These are phyloP conservation scores for Fusarium sororula DNA, from an alignment of 2,329 filamentous ascomycete genomes.

Conservation along the genomic window DNA sequence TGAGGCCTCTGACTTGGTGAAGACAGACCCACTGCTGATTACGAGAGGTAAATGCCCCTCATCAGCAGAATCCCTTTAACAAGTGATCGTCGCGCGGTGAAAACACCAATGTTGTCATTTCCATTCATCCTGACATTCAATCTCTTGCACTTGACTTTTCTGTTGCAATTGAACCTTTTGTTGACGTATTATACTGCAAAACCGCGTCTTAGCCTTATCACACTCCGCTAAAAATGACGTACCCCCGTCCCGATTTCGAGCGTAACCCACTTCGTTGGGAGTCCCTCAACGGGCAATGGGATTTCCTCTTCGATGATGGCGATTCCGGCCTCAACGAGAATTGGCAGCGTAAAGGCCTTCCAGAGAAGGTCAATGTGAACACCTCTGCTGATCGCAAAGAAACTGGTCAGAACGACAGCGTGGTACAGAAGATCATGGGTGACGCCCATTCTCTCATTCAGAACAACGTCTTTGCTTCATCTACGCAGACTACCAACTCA, in stretches of 20 bases:
- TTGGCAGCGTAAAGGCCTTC: constrained; percentile 65
- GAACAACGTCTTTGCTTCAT: constrained; percentile 52
- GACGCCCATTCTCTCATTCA: constrained; percentile 58
- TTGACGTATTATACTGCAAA: neutral
- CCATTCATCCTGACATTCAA: neutral
- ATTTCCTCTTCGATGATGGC: constrained; percentile 71
- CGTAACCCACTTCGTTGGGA: constrained; percentile 65
- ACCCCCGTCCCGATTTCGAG: constrained; percentile 73
- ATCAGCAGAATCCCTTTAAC: constrained; percentile 4
- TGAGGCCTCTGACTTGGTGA: constrained; percentile 17
- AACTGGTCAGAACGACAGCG: constrained; percentile 45
- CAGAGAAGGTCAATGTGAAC: constrained; percentile 50
- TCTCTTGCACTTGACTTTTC: neutral
- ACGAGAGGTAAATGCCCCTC: constrained; percentile 24
- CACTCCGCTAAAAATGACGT: constrained; percentile 45
- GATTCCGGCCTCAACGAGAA: constrained; percentile 62
- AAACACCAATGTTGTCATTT: constrained; percentile 11
- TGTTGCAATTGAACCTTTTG: neutral
- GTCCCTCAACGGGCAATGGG: constrained; percentile 70
- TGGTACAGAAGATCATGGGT: constrained; percentile 57
- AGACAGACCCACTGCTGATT: constrained; percentile 28
- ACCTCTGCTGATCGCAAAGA: constrained; percentile 40
- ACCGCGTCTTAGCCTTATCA: neutral
- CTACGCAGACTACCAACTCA: constrained; percentile 45
- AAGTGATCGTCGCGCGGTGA: constrained; percentile 21